phyloP scores from a whole-genome alignment of 164 flowering plant genomes.

The Brasenia schreberi region DNA sequence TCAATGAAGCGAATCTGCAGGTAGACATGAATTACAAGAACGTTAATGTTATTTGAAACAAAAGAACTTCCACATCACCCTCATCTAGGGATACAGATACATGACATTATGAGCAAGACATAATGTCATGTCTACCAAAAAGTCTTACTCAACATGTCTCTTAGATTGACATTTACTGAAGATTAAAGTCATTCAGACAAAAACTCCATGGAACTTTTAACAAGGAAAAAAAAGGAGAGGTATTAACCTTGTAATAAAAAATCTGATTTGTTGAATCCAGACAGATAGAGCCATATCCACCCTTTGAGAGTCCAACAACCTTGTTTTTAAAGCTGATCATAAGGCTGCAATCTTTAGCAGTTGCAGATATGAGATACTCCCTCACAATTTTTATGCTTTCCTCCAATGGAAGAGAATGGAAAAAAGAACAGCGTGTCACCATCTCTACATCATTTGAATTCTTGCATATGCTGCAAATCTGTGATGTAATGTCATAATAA shows the following conservation, averaged over 20 bases:
- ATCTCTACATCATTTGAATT: conserved; percentile 20
- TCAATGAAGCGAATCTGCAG: conserved; percentile 69
- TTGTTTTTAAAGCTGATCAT: conserved; percentile 66
- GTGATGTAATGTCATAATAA: conserved; percentile 62
- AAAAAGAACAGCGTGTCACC: conserved; percentile 17
- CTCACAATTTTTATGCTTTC: conserved; percentile 73
- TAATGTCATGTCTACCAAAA: not conserved
- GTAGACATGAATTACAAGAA: not conserved
- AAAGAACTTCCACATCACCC: not conserved
- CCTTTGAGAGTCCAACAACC: conserved; percentile 14
- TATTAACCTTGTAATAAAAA: conserved; percentile 71
- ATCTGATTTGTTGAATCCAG: conserved; percentile 49
- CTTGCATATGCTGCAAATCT: conserved; percentile 59
- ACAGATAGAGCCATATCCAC: conserved; percentile 20
- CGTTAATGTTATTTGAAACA: not conserved
- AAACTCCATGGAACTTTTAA: not conserved
- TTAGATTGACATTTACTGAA: not conserved
- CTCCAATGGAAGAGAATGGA: conserved; percentile 57
- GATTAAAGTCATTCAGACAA: not conserved
- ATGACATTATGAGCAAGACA: not conserved
- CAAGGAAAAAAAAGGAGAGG: not conserved
- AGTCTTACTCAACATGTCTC: not conserved
- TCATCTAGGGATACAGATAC: not conserved
- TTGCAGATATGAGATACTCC: conserved; percentile 77
- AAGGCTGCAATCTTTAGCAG: conserved; percentile 91